Evolutionary conservation across 2,329 filamentous ascomycete species (phyloP).

Genomic region (Hymenoscyphus scutula): DNA sequence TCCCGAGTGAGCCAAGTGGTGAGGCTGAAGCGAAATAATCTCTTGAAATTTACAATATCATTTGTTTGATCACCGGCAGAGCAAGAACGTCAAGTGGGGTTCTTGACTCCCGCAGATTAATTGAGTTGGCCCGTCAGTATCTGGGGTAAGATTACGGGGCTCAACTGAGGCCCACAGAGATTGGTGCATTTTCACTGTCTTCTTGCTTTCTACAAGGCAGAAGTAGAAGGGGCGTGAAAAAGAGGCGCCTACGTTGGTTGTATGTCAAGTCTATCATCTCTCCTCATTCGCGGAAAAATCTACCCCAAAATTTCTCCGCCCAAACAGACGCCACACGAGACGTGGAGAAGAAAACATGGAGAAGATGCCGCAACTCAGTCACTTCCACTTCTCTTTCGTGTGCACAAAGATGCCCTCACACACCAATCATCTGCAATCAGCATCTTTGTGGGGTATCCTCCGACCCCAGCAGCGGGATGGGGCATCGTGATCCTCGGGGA

Average conservation of each 20-base stretch:
- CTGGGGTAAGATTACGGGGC: slow-evolving; percentile 2
- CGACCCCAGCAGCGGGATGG: neutral
- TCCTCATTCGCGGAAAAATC: slow-evolving; percentile 8
- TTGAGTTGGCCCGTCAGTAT: neutral
- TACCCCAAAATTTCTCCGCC: slow-evolving; percentile 2
- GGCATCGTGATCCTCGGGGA: neutral
- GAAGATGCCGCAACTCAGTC: neutral
- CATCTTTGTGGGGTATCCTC: slow-evolving; percentile 2
- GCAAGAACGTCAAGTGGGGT: neutral
- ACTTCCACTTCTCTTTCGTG: neutral
- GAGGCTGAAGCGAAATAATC: neutral
- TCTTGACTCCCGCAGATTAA: neutral
- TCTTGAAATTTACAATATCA: neutral
- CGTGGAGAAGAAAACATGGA: neutral
- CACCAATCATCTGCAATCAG: too few species aligned
- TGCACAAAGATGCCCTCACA: neutral
- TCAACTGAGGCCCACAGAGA: neutral
- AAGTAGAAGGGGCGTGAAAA: neutral
- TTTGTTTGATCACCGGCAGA: neutral
- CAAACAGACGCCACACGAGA: neutral
- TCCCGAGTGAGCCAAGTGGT: neutral
- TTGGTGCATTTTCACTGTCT: slow-evolving; percentile 1
- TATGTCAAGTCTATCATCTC: neutral
- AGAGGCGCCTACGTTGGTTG: too few species aligned
- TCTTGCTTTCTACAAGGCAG: neutral